Evolutionary conservation across 2,329 filamentous ascomycete genomes (phyloP).

Genomic region (Phyllosticta citriasiana): DNA sequence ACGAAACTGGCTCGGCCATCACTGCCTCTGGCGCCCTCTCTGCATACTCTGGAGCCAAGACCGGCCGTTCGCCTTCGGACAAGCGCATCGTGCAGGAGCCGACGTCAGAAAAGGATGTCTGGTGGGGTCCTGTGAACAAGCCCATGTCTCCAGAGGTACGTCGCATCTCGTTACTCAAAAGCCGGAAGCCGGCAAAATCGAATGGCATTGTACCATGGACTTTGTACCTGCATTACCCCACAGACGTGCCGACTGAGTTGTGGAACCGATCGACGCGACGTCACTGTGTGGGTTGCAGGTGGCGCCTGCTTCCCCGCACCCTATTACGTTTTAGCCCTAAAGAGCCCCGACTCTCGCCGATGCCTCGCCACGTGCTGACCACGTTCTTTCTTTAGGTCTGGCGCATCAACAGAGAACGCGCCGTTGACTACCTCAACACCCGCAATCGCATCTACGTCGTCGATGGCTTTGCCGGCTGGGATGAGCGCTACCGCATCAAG

Average conservation of each 20-base stretch:
- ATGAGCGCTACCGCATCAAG: conserved; percentile 93
- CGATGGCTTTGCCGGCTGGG: conserved; percentile 96
- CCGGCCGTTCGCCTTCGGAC: conserved; percentile 88
- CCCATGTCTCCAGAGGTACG: conserved; percentile 94
- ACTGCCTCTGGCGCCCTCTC: conserved; percentile 90
- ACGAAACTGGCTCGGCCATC: conserved; percentile 96
- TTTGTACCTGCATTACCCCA: conserved; percentile 9
- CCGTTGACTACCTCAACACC: conserved; percentile 98
- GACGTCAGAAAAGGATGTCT: conserved; percentile 81
- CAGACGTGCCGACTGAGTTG: background rate
- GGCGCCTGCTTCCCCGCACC: conserved; percentile 23
- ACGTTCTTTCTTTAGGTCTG: conserved; percentile 58
- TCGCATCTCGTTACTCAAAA: conserved; percentile 14
- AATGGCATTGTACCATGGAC: conserved; percentile 1
- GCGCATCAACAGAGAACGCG: conserved; percentile 98
- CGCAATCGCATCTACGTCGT: conserved; percentile 97
- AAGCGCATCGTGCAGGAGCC: conserved; percentile 95
- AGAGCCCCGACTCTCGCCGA: background rate
- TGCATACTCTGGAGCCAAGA: conserved; percentile 97
- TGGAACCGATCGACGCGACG: conserved; percentile 22
- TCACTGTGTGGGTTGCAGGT: conserved; percentile 2
- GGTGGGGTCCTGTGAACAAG: conserved; percentile 99
- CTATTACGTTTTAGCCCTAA: conserved; percentile 4
- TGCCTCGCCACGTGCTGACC: conserved; percentile 19
- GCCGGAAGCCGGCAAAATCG: background rate